phyloP scores from a whole-genome alignment of 495 filamentous ascomycete species.

The Geoglossum glabrum region DNA sequence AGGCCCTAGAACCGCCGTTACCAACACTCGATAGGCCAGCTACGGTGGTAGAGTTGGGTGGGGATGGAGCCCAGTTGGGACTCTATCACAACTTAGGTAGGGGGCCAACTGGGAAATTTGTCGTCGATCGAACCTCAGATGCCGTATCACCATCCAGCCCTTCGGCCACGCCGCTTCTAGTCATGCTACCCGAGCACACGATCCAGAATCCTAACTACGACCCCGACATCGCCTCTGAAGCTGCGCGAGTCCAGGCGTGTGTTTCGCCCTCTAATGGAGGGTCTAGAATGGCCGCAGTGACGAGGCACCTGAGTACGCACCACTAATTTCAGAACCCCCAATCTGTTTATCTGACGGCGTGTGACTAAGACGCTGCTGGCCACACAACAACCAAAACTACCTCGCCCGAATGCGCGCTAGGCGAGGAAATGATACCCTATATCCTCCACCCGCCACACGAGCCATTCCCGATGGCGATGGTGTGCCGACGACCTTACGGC shows the following conservation, averaged over 20 bases:
- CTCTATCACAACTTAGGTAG: neutral
- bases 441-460: constrained; percentile 30
- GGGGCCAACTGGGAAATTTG: no score
- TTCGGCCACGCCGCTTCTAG: neutral
- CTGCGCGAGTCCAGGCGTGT: constrained; percentile 34
- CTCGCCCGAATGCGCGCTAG: constrained; percentile 30
- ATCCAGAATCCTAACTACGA: constrained; percentile 43
- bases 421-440: constrained; percentile 41
- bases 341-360: neutral
- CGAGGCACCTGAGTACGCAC: constrained; percentile 36
- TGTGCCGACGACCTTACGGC: constrained; percentile 46
- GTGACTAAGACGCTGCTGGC: constrained; percentile 26
- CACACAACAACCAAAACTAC: constrained; percentile 29
- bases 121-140: neutral
- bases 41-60: constrained; percentile 2
- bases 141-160: neutral
- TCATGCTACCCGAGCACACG: constrained; percentile 32
- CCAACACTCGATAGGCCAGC: constrained; percentile 35
- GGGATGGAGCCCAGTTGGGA: neutral
- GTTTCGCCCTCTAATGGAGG: constrained; percentile 29
- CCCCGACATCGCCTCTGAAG: constrained; percentile 32
- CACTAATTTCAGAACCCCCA: constrained; percentile 1
- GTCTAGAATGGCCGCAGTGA: constrained; percentile 32
- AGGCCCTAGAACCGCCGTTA: constrained; percentile 37
- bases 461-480: constrained; percentile 49